phyloP scores from a whole-genome alignment of 768 basidiomycete genomes.

The Termitomyces heimii region DNA sequence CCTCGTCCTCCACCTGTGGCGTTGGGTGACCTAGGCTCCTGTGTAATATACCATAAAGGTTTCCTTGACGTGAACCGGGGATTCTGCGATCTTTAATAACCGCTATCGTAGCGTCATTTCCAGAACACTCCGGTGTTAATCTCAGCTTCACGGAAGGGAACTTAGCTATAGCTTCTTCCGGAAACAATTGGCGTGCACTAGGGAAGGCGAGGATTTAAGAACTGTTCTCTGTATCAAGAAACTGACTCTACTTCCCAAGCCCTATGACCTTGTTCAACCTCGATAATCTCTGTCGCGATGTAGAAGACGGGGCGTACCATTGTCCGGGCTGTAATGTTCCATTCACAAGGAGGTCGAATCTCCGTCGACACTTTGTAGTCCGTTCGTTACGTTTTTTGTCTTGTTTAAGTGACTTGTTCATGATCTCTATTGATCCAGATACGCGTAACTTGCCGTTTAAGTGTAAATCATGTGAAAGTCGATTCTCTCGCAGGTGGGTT shows the following conservation, averaged over 20 bases:
- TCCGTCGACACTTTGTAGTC: slow-evolving; percentile 28
- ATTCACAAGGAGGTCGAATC: slow-evolving; percentile 30
- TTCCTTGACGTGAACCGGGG: neutral
- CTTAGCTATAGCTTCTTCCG: neutral
- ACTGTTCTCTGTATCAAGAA: neutral
- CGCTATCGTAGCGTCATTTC: slow-evolving; percentile 1
- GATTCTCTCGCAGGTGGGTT: slow-evolving; percentile 4
- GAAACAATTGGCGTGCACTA: neutral
- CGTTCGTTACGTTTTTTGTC: slow-evolving; percentile 16
- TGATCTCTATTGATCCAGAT: neutral
- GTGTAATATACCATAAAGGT: neutral
- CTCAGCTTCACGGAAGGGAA: slow-evolving; percentile 1
- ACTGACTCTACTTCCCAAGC: neutral
- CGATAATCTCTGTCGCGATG: slow-evolving; percentile 26
- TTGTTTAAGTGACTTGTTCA: neutral
- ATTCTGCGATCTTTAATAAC: slow-evolving; percentile 1
- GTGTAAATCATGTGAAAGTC: neutral
- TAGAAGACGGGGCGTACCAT: slow-evolving; percentile 27
- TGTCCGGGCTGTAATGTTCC: slow-evolving; percentile 29
- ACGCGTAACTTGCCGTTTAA: slow-evolving; percentile 7
- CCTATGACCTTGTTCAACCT: slow-evolving; percentile 14
- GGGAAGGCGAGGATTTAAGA: neutral
- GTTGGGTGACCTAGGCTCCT: neutral
- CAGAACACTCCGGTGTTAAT: neutral
- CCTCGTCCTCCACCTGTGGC: neutral